phyloP scores from a whole-genome alignment of 352 stramenopile genomes.

The Globisporangium iwayamae region DNA sequence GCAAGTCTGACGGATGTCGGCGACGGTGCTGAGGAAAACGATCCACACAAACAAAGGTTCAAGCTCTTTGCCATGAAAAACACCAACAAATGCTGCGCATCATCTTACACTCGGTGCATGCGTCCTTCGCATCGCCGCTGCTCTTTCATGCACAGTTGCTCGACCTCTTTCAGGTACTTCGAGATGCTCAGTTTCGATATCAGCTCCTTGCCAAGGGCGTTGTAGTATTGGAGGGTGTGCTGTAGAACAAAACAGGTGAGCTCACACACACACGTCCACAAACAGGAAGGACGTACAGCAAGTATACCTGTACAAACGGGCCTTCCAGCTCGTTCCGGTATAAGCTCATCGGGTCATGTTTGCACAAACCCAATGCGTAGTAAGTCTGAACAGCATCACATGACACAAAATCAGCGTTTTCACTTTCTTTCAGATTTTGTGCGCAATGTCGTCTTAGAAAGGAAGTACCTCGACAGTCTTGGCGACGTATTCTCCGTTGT shows the following conservation, averaged over 20 bases:
- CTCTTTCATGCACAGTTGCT: conserved; percentile 74
- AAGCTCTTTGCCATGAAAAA: neutral
- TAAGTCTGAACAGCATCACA: conserved; percentile 49
- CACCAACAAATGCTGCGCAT: neutral
- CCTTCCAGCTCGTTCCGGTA: conserved; percentile 78
- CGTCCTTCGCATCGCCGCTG: conserved; percentile 70
- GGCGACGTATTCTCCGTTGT: conserved; percentile 62
- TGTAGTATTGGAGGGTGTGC: conserved; percentile 72
- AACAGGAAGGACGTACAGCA: neutral
- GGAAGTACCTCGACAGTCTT: conserved; percentile 60
- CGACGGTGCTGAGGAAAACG: conserved; percentile 48
- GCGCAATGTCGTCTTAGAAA: neutral
- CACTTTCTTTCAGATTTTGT: neutral
- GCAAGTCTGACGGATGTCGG: conserved; percentile 74
- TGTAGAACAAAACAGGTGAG: conserved; percentile 15
- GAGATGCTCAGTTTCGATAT: conserved; percentile 64
- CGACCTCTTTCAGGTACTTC: conserved; percentile 69
- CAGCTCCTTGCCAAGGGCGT: conserved; percentile 53
- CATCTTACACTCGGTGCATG: conserved; percentile 72
- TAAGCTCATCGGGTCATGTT: conserved; percentile 76
- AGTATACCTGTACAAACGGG: conserved; percentile 56
- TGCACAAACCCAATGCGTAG: conserved; percentile 65
- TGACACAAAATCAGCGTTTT: conserved; percentile 7
- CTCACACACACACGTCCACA: neutral
- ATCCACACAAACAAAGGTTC: neutral